phyloP scores from a whole-genome alignment of 78 protist genomes.

The Goniomonas avonlea region DNA sequence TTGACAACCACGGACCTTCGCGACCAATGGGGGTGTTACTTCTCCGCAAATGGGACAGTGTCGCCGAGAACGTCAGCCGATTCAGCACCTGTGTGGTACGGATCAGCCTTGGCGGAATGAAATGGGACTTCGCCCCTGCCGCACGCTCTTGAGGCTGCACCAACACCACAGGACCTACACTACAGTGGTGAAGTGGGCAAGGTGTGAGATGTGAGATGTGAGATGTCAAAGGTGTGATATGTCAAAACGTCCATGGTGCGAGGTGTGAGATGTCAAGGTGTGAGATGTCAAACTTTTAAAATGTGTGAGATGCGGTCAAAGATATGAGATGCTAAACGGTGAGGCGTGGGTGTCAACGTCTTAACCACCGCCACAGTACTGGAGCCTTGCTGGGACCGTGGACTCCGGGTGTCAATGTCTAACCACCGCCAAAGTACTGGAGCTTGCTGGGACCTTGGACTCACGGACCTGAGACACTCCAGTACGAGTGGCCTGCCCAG shows the following conservation, averaged over 20 bases:
- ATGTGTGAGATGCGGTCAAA: too few species aligned
- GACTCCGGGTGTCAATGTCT: background rate
- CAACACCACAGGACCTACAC: background rate
- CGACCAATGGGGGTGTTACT: constrained; percentile 92
- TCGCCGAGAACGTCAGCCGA: constrained; percentile 88
- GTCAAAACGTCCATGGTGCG: background rate
- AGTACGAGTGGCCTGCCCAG: background rate
- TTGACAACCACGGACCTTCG: too few species aligned
- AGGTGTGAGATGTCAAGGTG: too few species aligned
- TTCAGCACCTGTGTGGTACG: constrained; percentile 89
- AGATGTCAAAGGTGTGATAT: background rate
- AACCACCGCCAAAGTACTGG: background rate
- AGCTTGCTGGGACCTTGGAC: background rate
- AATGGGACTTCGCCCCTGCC: background rate
- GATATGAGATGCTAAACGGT: too few species aligned
- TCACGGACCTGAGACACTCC: background rate
- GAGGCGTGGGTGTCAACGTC: too few species aligned
- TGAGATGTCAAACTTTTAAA: too few species aligned
- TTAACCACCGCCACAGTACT: background rate
- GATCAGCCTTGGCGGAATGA: background rate
- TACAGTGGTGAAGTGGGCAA: background rate
- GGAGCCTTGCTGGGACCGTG: background rate
- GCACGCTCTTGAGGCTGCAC: background rate
- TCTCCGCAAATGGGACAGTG: constrained; percentile 94
- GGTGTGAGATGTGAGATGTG: background rate